These are phyloP conservation scores for Phytophthora pluvialis DNA, from an alignment of 352 stramenopile genomes.

Conservation along the genomic window DNA sequence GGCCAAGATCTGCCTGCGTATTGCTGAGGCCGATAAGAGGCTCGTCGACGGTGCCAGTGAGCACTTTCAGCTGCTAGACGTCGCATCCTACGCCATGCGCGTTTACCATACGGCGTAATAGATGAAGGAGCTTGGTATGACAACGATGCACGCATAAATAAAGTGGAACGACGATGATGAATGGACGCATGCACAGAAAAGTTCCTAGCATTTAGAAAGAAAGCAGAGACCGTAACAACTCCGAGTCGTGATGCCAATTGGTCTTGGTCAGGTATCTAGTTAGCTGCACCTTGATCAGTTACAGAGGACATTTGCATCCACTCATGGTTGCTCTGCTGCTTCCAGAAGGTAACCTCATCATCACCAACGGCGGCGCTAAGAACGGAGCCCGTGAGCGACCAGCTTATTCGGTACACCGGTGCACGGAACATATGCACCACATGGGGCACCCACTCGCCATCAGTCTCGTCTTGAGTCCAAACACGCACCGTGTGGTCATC, in stretches of 20 bases:
- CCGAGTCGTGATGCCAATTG: neutral
- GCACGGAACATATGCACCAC: constrained; percentile 73
- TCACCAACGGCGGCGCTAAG: constrained; percentile 72
- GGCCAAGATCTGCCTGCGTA: constrained; percentile 93
- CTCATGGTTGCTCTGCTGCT: constrained; percentile 61
- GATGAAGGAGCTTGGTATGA: constrained; percentile 10
- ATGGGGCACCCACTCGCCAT: constrained; percentile 65
- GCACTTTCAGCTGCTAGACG: constrained; percentile 96
- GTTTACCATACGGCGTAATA: constrained; percentile 56
- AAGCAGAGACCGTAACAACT: constrained; percentile 3
- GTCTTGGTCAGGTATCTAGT: constrained; percentile 21
- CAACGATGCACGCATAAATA: constrained; percentile 25
- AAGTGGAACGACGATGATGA: constrained; percentile 7
- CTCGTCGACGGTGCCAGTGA: constrained; percentile 97
- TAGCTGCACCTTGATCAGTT: constrained; percentile 64
- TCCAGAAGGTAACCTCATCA: constrained; percentile 86
- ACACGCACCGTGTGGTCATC: constrained; percentile 85
- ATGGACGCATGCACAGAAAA: constrained; percentile 14
- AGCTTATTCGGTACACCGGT: constrained; percentile 85
- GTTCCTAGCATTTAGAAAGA: constrained; percentile 19
- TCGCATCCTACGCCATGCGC: constrained; percentile 89
- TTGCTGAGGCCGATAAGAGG: constrained; percentile 96
- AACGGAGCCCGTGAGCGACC: constrained; percentile 76
- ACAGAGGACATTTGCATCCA: constrained; percentile 82
- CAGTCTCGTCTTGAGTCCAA: constrained; percentile 77